phyloP scores from a whole-genome alignment of 139 green algal genomes.

The Chlamydomonas incerta region DNA sequence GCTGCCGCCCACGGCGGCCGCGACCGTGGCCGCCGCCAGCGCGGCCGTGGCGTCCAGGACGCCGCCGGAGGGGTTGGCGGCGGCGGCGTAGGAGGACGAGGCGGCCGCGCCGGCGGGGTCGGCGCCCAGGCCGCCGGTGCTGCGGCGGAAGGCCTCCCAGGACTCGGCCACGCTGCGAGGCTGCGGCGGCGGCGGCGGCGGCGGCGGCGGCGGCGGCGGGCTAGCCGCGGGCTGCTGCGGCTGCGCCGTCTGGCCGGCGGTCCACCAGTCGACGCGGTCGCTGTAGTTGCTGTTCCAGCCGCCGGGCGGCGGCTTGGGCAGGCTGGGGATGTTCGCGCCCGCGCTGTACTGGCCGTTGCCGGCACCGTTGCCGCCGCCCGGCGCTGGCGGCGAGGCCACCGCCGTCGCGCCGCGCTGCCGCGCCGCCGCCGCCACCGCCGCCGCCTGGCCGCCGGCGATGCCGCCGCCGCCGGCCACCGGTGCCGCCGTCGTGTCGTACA shows the following conservation, averaged over 20 bases:
- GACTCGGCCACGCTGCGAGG: conserved; percentile 4
- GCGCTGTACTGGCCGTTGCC: not conserved
- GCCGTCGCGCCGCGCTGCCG: no score
- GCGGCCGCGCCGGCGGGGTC: not conserved
- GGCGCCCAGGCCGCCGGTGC: not conserved
- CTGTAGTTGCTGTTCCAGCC: not conserved
- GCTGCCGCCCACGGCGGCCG: not conserved
- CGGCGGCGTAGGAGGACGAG: not conserved
- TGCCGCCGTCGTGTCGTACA: not conserved
- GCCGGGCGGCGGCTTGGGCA: not conserved
- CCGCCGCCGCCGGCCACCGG: not conserved
- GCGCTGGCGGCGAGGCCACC: no score
- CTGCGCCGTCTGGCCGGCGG: not conserved
- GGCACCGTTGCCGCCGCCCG: not conserved
- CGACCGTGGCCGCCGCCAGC: conserved; percentile 19
- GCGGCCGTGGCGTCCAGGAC: conserved; percentile 27
- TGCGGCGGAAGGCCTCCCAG: conserved; percentile 26
- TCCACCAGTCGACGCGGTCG: conserved; percentile 36
- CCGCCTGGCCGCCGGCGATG: no score
- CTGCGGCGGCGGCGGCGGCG: not conserved
- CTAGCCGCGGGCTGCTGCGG: conserved; percentile 3
- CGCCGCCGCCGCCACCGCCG: no score
- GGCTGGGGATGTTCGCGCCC: not conserved
- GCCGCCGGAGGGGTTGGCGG: not conserved
- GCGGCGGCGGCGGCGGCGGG: not conserved